These are phyloP conservation scores for Fulvia fulva DNA, from an alignment of 2,329 filamentous ascomycete genomes.

Conservation along the genomic window DNA sequence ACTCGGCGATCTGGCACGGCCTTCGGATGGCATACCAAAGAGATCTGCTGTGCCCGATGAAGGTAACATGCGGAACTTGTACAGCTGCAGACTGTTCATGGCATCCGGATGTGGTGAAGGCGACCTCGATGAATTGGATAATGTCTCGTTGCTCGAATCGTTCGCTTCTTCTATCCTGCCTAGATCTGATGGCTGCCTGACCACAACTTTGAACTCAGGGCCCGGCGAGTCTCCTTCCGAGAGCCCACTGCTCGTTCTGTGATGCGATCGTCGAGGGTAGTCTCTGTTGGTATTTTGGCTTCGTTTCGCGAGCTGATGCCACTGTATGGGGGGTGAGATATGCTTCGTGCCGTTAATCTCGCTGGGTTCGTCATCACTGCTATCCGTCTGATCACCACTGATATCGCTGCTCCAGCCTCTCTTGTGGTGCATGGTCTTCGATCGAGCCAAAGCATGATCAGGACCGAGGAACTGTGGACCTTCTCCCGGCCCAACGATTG, in stretches of 20 bases:
- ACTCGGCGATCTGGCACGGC: slow-evolving; percentile 18
- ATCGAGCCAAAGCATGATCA: slow-evolving; percentile 19
- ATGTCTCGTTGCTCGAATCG: slow-evolving; percentile 20
- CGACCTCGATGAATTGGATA: slow-evolving; percentile 19
- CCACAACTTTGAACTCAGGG: slow-evolving; percentile 19
- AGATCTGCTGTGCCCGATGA: slow-evolving; percentile 16
- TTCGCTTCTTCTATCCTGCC: slow-evolving; percentile 13
- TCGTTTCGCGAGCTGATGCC: slow-evolving; percentile 14
- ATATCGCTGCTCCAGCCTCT: slow-evolving; percentile 34
- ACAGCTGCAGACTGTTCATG: slow-evolving; percentile 7
- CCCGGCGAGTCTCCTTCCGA: background rate
- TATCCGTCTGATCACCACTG: slow-evolving; percentile 33
- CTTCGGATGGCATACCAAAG: slow-evolving; percentile 15
- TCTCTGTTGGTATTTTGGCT: slow-evolving; percentile 6
- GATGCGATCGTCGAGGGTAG: slow-evolving; percentile 2
- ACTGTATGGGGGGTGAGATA: slow-evolving; percentile 12
- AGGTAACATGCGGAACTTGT: slow-evolving; percentile 19
- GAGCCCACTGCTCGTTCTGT: background rate
- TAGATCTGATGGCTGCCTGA: slow-evolving; percentile 18
- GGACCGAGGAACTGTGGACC: slow-evolving; percentile 21
- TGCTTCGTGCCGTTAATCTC: slow-evolving; percentile 12
- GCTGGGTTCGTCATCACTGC: slow-evolving; percentile 26
- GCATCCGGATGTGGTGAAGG: slow-evolving; percentile 16
- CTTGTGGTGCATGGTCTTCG: slow-evolving; percentile 21
- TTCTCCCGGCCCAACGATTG: slow-evolving; percentile 18